These are phyloP conservation scores for Oryza meridionalis DNA, from an alignment of 176 grass and related monocot genomes.

Conservation along the genomic window DNA sequence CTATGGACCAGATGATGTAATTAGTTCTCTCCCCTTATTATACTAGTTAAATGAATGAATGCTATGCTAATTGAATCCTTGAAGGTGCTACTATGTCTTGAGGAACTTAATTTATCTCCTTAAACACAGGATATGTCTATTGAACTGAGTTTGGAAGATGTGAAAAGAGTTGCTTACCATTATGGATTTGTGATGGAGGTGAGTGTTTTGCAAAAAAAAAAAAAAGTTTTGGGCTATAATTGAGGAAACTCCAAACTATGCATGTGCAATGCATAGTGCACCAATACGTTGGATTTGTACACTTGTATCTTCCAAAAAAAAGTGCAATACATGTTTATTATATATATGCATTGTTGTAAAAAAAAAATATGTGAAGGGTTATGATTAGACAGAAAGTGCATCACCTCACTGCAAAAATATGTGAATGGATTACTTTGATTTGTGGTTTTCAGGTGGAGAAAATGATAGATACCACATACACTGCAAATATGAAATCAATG, in stretches of 20 bases:
- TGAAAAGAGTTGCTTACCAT: slow-evolving; percentile 82
- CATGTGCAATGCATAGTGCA: background rate
- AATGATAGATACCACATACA: slow-evolving; percentile 93
- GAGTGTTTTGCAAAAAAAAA: slow-evolving; percentile 37
- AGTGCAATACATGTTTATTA: background rate
- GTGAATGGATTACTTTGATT: slow-evolving; percentile 20
- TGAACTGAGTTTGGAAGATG: slow-evolving; percentile 97
- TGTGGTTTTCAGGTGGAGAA: slow-evolving; percentile 67
- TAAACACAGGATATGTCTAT: slow-evolving; percentile 92
- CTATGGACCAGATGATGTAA: slow-evolving; percentile 87
- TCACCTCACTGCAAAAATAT: background rate
- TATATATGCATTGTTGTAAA: background rate
- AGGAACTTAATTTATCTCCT: slow-evolving; percentile 46
- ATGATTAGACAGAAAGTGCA: background rate
- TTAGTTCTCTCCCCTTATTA: slow-evolving; percentile 19
- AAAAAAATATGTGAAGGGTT: background rate
- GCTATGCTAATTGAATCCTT: background rate
- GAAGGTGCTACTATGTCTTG: slow-evolving; percentile 29
- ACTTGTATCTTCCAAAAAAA: background rate
- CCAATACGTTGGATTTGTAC: background rate
- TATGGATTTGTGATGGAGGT: slow-evolving; percentile 97
- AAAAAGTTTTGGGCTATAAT: background rate
- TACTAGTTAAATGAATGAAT: background rate
- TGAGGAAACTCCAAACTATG: background rate
- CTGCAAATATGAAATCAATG: slow-evolving; percentile 84